A percentile compares a stretch with the other conserved stretches of the same genome.
Conservation (phyloP, 148 eudicot genomes). For the Diospyros kaki region DNA sequence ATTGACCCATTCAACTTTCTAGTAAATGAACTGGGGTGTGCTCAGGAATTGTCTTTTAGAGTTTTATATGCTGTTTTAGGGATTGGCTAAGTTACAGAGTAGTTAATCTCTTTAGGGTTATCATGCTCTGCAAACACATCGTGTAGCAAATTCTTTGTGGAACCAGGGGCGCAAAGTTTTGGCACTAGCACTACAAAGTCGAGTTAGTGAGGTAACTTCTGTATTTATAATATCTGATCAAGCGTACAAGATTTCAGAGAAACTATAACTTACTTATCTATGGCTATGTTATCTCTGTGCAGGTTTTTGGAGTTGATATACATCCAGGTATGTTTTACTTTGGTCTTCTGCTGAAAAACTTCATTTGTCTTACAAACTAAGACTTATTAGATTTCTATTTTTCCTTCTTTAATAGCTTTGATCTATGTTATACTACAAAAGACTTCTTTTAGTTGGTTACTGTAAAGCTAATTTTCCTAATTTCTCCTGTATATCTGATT, state of each 20-base stretch:
- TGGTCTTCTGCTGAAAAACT: too few relatives aligned
- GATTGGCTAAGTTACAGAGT: constrained; percentile 1
- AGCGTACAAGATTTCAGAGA: neutral
- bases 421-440: neutral
- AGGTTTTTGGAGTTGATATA: constrained; percentile 66
- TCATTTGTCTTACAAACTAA: neutral
- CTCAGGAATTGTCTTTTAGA: too few relatives aligned
- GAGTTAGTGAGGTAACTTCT: constrained; percentile 54
- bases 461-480: neutral
- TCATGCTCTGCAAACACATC: constrained; percentile 58
- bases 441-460: neutral
- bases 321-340: constrained; percentile 46
- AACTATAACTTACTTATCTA: neutral
- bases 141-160: constrained; percentile 58
- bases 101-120: constrained; percentile 38
- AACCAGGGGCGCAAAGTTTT: constrained; percentile 51
- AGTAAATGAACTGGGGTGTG: neutral
- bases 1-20: neutral
- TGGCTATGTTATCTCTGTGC: constrained; percentile 6
- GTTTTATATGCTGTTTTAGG: neutral
- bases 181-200: constrained; percentile 62
- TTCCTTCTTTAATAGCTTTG: neutral
- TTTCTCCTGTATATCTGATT: constrained; percentile 5
- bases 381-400: neutral
- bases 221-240: neutral